Evolutionary conservation across 371 early-diverging fungal genomes (phyloP).

Genomic region (Conidiobolus incongruus): DNA sequence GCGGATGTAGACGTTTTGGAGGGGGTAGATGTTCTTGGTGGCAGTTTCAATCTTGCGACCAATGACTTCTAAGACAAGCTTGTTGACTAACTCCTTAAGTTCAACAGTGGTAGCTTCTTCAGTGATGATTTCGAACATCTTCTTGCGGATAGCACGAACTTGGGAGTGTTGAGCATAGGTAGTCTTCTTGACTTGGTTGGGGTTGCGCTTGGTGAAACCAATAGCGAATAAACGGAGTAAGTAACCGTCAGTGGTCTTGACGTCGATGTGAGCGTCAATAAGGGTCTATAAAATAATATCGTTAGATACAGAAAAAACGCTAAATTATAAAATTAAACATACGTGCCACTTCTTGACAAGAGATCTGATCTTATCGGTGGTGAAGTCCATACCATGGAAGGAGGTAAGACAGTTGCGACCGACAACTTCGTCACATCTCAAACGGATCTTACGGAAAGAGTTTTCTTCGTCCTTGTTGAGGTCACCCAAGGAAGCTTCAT

Average conservation of each 20-base stretch:
- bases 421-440: conserved; percentile 93
- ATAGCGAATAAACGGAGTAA: conserved; percentile 94
- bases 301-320: background rate
- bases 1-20: conserved; percentile 94
- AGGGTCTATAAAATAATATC: conserved; percentile 32
- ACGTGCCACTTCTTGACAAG: conserved; percentile 99
- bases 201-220: conserved; percentile 94
- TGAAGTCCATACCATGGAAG: conserved; percentile 99
- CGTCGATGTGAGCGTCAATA: conserved; percentile 96
- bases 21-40: conserved; percentile 93
- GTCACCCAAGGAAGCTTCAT: conserved; percentile 97
- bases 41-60: conserved; percentile 97
- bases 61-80: conserved; percentile 74
- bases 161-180: conserved; percentile 95
- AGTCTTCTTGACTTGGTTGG: conserved; percentile 93
- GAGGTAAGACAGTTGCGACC: conserved; percentile 98
- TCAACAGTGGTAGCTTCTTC: conserved; percentile 78
- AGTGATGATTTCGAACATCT: conserved; percentile 98
- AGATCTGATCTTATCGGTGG: conserved; percentile 98
- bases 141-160: conserved; percentile 98
- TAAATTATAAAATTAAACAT: conserved; percentile 3
- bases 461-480: conserved; percentile 89
- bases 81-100: conserved; percentile 91
- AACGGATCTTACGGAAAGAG: conserved; percentile 96
- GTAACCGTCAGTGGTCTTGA: conserved; percentile 99